Conservation (phyloP, 495 filamentous ascomycete genomes). For the Xylaria nigripes region DNA sequence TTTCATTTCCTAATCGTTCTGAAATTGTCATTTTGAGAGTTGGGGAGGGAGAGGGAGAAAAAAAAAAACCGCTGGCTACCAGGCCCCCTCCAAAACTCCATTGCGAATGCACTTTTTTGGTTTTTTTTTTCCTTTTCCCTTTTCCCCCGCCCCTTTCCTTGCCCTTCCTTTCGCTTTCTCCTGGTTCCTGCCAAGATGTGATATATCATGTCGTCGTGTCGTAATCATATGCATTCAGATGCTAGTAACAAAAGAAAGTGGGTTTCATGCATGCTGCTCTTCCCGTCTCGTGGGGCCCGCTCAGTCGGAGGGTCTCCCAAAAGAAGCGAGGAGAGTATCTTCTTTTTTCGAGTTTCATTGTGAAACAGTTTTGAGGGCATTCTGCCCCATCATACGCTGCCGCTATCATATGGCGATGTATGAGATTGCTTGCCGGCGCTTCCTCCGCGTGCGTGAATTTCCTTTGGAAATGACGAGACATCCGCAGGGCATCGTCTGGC, state of each 20-base stretch:
- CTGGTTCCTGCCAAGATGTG: too few species aligned
- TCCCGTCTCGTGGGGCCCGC: too few species aligned
- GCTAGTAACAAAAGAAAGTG: not conserved
- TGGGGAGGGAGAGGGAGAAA: too few species aligned
- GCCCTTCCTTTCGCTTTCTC: too few species aligned
- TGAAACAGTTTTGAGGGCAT: too few species aligned
- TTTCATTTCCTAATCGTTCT: too few species aligned
- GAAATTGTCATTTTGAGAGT: too few species aligned
- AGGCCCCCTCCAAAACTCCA: not conserved
- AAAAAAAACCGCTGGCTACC: not conserved
- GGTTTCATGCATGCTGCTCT: not conserved
- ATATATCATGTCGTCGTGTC: not conserved
- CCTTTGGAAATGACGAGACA: conserved; percentile 11
- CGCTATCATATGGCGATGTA: conserved; percentile 8
- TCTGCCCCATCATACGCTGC: not conserved
- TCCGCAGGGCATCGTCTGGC: conserved; percentile 10
- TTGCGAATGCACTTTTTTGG: not conserved
- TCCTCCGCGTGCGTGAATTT: not conserved
- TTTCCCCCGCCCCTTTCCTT: not conserved
- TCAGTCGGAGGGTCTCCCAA: not conserved
- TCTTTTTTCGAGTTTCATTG: not conserved
- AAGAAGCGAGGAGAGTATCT: not conserved
- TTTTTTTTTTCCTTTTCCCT: too few species aligned
- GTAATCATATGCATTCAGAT: not conserved
- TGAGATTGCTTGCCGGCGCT: conserved; percentile 2